Evolutionary conservation across 306 rosid species (phyloP).

Genomic region (Cyamopsis tetragonoloba): DNA sequence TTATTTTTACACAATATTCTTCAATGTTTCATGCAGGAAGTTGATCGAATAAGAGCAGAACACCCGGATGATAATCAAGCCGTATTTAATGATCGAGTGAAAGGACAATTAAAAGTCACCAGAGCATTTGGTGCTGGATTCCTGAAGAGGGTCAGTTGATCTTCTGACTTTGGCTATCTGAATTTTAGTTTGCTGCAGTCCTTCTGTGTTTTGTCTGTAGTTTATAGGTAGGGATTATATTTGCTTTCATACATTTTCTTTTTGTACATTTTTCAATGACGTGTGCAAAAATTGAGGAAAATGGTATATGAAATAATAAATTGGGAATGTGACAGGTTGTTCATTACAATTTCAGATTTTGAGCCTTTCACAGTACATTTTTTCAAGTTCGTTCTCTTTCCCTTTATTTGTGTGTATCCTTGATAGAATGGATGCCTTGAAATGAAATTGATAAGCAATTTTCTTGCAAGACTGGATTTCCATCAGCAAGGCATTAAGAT

Average conservation of each 20-base stretch:
- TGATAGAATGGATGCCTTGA: not conserved
- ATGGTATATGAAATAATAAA: not conserved
- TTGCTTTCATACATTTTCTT: not conserved
- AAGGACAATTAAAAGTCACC: constrained; percentile 66
- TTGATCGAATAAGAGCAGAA: constrained; percentile 48
- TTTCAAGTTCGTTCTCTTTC: not conserved
- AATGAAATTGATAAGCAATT: not conserved
- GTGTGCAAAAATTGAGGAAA: not conserved
- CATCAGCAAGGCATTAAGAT: not conserved
- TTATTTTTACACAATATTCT: not conserved
- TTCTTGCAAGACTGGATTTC: not conserved
- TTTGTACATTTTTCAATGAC: not conserved
- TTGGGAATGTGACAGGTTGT: not conserved
- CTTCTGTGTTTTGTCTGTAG: constrained; percentile 31
- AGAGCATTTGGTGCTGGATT: constrained; percentile 75
- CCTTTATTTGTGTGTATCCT: not conserved
- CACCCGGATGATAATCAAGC: constrained; percentile 63
- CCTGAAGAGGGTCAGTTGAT: constrained; percentile 62
- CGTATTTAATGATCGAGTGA: constrained; percentile 56
- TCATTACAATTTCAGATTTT: constrained; percentile 1
- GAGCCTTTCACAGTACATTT: not conserved
- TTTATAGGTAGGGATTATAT: constrained; percentile 26
- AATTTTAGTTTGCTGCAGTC: constrained; percentile 38
- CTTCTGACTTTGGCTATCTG: constrained; percentile 35
- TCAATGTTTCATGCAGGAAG: constrained; percentile 47